These are phyloP conservation scores for Trichoderma aggressivum DNA, from an alignment of 2,329 filamentous ascomycete genomes.

Conservation along the genomic window DNA sequence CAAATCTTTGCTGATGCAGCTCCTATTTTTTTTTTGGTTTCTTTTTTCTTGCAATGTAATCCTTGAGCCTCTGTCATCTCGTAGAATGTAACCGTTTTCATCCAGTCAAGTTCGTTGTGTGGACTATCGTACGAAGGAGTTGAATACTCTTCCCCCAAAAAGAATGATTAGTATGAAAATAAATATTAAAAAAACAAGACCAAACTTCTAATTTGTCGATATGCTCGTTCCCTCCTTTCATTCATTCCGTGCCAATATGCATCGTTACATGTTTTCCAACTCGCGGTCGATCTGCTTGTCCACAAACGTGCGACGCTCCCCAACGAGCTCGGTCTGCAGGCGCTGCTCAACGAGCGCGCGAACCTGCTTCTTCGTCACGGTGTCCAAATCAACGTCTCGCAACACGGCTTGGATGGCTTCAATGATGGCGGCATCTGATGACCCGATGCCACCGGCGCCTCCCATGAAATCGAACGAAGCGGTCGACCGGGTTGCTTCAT, in stretches of 20 bases:
- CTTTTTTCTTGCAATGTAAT: neutral
- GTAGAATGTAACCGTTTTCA: conserved; percentile 4
- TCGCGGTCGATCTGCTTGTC: conserved; percentile 91
- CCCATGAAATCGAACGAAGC: conserved; percentile 58
- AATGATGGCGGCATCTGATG: conserved; percentile 75
- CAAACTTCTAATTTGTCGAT: conserved; percentile 8
- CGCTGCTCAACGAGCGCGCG: conserved; percentile 88
- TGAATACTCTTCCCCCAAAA: neutral
- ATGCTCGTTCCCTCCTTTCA: neutral
- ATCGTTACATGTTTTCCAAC: conserved; percentile 86
- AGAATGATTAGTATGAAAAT: conserved; percentile 18
- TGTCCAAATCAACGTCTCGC: conserved; percentile 86
- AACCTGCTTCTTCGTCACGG: conserved; percentile 97
- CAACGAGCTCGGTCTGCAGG: conserved; percentile 81
- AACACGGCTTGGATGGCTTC: conserved; percentile 82
- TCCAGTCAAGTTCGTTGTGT: conserved; percentile 9
- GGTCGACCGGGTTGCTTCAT: conserved; percentile 47
- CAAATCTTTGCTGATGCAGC: conserved; percentile 12
- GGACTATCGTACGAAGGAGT: conserved; percentile 10
- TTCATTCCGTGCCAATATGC: neutral
- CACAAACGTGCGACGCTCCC: conserved; percentile 84
- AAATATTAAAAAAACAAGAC: conserved; percentile 10
- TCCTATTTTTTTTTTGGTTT: neutral
- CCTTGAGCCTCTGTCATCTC: neutral
- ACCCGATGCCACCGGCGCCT: conserved; percentile 51